These are phyloP conservation scores for Nemania abortiva DNA, from an alignment of 2,329 filamentous ascomycete species.

Conservation along the genomic window DNA sequence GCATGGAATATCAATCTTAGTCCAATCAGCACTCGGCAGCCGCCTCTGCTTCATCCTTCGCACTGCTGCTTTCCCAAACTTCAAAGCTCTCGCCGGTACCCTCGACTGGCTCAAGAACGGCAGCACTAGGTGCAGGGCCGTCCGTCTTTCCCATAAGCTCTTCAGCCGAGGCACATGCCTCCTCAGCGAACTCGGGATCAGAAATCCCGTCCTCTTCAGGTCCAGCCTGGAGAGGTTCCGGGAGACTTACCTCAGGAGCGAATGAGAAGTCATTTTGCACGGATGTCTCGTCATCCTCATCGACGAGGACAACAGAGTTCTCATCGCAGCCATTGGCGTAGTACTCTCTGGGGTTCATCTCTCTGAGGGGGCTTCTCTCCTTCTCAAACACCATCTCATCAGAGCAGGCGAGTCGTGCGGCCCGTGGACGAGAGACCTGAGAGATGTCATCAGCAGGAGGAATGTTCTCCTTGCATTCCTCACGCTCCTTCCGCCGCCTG, in stretches of 20 bases:
- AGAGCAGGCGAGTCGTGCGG: conserved; percentile 51
- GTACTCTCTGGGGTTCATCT: conserved; percentile 75
- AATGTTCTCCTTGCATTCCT: conserved; percentile 89
- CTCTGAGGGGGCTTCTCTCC: conserved; percentile 72
- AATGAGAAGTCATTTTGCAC: conserved; percentile 44
- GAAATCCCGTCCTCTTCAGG: not conserved
- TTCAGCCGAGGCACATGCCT: conserved; percentile 50
- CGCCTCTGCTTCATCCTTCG: conserved; percentile 66
- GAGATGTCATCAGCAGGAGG: conserved; percentile 77
- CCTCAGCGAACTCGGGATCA: conserved; percentile 6
- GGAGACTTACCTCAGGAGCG: conserved; percentile 46
- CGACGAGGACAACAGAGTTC: conserved; percentile 71
- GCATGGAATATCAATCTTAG: not conserved
- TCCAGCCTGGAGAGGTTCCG: conserved; percentile 32
- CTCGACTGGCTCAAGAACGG: conserved; percentile 66
- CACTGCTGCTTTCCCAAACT: conserved; percentile 77
- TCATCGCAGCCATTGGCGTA: conserved; percentile 75
- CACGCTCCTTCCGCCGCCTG: conserved; percentile 61
- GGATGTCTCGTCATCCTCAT: conserved; percentile 62
- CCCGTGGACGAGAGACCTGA: conserved; percentile 61
- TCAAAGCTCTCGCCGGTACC: conserved; percentile 72
- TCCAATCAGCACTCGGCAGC: conserved; percentile 43
- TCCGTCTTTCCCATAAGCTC: conserved; percentile 55
- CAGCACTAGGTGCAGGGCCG: conserved; percentile 57
- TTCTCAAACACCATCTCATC: conserved; percentile 73